Base-by-base conservation (phyloP, 306 rosid genomes). In the Cicer yamashitae region DNA sequence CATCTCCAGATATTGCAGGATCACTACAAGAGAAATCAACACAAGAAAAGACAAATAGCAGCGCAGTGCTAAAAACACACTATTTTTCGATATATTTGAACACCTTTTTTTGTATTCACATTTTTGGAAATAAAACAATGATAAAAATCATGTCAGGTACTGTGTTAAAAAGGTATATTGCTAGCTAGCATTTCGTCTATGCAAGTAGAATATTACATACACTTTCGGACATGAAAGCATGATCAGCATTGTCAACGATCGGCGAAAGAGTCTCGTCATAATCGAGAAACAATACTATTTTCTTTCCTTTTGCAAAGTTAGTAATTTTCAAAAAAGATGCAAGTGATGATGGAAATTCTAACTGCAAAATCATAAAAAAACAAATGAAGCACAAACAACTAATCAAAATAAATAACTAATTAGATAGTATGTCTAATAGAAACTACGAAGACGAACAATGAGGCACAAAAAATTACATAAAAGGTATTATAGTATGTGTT, bases 181-280 rank as follows among this genome's bases (percentile, higher is more conserved):
- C 20, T 37, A 17, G 18, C 18, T 17, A 61, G 46, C 46, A 13
- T 38, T 61, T 58, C 14, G 12, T 14, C 0, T 6, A 0, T 10
- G 44, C 43, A 68, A 17, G 1, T 17, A 17, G 8, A 76, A 43
- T 52, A 37, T 22, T 63, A 59, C 96, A 84, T 88, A 96, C 99
- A 64, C 76, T 77, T 7, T 92, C 97, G 13, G 98, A 83, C 98
- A 96, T 96, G 82, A 89, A 88, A 56, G 99, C 99, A 60, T 81
- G 80, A 44, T 96, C 99, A 68, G 99, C 98, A 82, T 96, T 88
- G 79, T 90, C 96, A 48, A 96, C 97, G 77, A 96, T 96, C 9
- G 99, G 99, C 30, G 99, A 90, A 86, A 96, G 98, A 75, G 99
- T 96, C 15, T 98, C 98, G 69, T 96, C 99, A 67, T 96, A 96